These are phyloP conservation scores for Conticribra weissflogii DNA, from an alignment of 108 stramenopile species.

Conservation along the genomic window DNA sequence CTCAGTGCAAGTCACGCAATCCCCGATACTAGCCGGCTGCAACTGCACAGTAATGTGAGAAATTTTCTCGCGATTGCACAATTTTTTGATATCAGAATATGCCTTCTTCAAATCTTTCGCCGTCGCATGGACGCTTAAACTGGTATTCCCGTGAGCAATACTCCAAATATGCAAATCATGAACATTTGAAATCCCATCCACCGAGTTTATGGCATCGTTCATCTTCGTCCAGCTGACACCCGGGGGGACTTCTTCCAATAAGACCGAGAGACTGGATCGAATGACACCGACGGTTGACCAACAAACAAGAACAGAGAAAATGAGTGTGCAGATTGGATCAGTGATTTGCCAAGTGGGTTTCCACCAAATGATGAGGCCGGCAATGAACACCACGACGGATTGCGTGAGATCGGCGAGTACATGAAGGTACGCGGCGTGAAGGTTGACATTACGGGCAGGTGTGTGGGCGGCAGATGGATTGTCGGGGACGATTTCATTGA, in stretches of 20 bases:
- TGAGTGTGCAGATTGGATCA: constrained; percentile 93
- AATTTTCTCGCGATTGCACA: constrained; percentile 53
- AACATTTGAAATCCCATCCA: constrained; percentile 76
- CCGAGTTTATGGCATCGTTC: constrained; percentile 52
- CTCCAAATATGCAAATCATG: constrained; percentile 94
- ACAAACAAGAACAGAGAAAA: constrained; percentile 89
- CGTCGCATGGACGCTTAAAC: constrained; percentile 62
- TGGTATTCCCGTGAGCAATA: constrained; percentile 65
- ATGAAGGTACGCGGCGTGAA: constrained; percentile 94
- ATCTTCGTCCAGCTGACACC: constrained; percentile 70
- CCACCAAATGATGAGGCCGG: constrained; percentile 90
- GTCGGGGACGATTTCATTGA: constrained; percentile 30
- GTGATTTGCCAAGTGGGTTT: constrained; percentile 80
- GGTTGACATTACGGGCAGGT: constrained; percentile 75
- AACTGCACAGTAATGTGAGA: constrained; percentile 73
- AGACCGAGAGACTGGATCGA: constrained; percentile 67
- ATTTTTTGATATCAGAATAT: constrained; percentile 32
- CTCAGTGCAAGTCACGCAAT: constrained; percentile 60
- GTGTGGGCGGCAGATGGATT: not conserved
- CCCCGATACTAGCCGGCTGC: constrained; percentile 37
- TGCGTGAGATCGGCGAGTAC: constrained; percentile 94
- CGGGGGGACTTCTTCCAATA: constrained; percentile 92
- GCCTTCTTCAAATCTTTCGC: constrained; percentile 45
- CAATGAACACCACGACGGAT: constrained; percentile 89
- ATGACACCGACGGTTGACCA: constrained; percentile 82